Base-by-base conservation (phyloP, 2,329 filamentous ascomycete species). In the Fusarium secorum region DNA sequence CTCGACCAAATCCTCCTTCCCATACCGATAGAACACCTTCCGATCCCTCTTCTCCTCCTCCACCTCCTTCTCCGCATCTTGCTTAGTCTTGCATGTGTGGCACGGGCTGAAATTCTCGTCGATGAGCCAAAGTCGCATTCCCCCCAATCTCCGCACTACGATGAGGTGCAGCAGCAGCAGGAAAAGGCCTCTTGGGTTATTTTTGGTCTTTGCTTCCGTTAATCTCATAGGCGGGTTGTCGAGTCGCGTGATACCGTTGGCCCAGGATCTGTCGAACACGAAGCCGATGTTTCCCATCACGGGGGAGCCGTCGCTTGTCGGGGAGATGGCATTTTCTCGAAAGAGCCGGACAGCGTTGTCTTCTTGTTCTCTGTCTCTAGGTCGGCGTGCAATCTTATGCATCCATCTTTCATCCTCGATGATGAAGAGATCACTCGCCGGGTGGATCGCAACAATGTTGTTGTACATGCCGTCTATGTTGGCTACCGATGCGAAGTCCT, bases 71-170 rank as follows among this genome's bases (percentile, higher is more conserved):
- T n/a, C 22, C 4, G 36, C 36, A 10, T 39, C 26, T 6, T 42
- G 4, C 7, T 22, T 11, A 14, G 36, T 53, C 26, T 30, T 24
- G 35, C 24, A 17, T 13, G 17, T 32, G n/a, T 4, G 26, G 18
- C 17, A 28, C 24, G 8, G 48, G 7, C 4, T 3, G 18, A n/a
- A n/a, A 0, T 30, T 4, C 6, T 39, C 17, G 4, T 60, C 57
- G 30, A 60, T 60, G 5, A 60, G 48, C 57, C 57, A 60, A 7
- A 60, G 38, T 13, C 38, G 38, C 4, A 28, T 7, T 24, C 41
- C 42, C 15, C 41, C 42, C 14, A 60, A 18, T 3, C 7, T 3
- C 13, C 20, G 13, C 4, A 8, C 7, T 10, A 39, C 36, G 15
- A 24, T 44, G 5, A 28, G 22, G 9, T 17, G 8, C 5, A 60